These are phyloP conservation scores for Botrytis pseudocinerea DNA, from an alignment of 2,329 filamentous ascomycete species.

Conservation along the genomic window DNA sequence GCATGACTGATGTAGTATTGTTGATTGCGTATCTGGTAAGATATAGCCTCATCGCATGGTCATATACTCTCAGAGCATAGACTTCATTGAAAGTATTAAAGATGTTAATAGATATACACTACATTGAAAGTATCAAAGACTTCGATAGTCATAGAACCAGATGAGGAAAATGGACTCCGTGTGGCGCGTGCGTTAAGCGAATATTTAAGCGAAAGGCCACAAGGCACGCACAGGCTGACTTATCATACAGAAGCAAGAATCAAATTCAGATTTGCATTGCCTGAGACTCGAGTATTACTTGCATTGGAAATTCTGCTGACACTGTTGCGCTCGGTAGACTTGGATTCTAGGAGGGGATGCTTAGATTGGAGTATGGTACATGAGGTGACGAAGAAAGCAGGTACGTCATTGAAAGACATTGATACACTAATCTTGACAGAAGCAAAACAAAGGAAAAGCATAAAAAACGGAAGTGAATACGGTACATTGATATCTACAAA, in stretches of 20 bases:
- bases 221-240: not conserved
- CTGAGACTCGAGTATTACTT: not conserved
- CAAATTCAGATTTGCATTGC: not conserved
- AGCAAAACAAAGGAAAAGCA: not conserved
- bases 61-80: not conserved
- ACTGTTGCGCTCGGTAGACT: not conserved
- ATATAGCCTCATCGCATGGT: not conserved
- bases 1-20: not conserved
- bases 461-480: not conserved
- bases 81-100: not conserved
- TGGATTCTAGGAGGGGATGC: not conserved
- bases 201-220: not conserved
- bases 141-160: not conserved
- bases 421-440: not conserved
- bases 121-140: too few relatives aligned
- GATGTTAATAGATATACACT: too few relatives aligned
- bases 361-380: not conserved
- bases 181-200: not conserved
- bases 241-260: not conserved
- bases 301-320: not conserved
- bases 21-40: fast-evolving
- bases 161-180: not conserved
- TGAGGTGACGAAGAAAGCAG: not conserved
- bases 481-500: not conserved
- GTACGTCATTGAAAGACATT: not conserved